Percentiles rank a stretch among this genome's conserved stretches.
Conservation (phyloP, 768 basidiomycete genomes). For the Lepiota brunneoincarnata region DNA sequence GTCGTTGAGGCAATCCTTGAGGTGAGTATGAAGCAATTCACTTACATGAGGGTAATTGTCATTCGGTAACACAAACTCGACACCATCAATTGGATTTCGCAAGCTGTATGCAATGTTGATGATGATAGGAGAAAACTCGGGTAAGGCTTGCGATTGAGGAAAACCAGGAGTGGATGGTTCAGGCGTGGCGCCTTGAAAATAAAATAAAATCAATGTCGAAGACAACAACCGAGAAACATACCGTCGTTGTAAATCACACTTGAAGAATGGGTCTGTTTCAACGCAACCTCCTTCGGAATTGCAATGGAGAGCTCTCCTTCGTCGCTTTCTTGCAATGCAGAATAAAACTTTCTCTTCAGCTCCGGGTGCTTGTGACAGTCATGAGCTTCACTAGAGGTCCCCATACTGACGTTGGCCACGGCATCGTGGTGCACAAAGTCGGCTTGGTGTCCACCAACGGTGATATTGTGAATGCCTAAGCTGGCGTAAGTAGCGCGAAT, state of each 20-base stretch:
- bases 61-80: conserved; percentile 80
- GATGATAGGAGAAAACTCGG: conserved; percentile 74
- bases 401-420: conserved; percentile 61
- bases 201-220: not conserved
- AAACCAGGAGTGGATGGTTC: conserved; percentile 70
- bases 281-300: conserved; percentile 69
- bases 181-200: conserved; percentile 68
- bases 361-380: conserved; percentile 92
- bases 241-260: conserved; percentile 56
- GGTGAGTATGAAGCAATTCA: conserved; percentile 14
- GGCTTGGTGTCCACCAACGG: conserved; percentile 66
- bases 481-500: conserved; percentile 17
- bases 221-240: conserved; percentile 25
- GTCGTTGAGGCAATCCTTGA: conserved; percentile 1
- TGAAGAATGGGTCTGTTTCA: conserved; percentile 51
- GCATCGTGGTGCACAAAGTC: conserved; percentile 82
- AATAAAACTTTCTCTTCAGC: conserved; percentile 87
- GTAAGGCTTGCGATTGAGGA: conserved; percentile 31
- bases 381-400: conserved; percentile 47
- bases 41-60: conserved; percentile 85
- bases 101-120: conserved; percentile 81
- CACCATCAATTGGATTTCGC: conserved; percentile 77
- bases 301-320: conserved; percentile 94
- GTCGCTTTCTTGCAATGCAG: conserved; percentile 86
- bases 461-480: conserved; percentile 70